Base-by-base conservation (phyloP, 352 stramenopile genomes). In the Aphanomyces astaci region DNA sequence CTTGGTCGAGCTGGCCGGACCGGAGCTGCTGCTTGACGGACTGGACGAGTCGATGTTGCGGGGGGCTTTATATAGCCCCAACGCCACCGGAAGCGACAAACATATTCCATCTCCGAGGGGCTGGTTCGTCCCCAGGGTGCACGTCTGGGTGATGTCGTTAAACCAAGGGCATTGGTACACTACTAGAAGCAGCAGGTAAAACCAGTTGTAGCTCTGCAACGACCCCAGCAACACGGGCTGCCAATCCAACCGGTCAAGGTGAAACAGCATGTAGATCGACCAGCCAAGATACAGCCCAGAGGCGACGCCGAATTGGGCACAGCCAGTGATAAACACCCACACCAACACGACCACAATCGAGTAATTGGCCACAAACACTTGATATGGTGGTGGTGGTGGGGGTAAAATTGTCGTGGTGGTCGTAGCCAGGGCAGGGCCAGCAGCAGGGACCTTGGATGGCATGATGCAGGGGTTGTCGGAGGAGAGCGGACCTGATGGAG, bases 201-300 rank as follows among this genome's bases (percentile, higher is more conserved):
- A 74, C 87, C 87, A 95, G 54, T 92, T 94, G 78, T 79, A 92
- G 52, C 86, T 89, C 10, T 84, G 79, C 15, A 95, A 69, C 32
- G 84, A 79, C 25, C 87, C 79, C 43, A 95, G 86, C 33, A 72
- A 66, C 49, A 74, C 86, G 2, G 71, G 72, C 17, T 83, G 81
- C 25, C 79, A 53, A 3, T 86, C 81, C 11, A 81, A 69, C 60
- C 90, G 80, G 55, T 95, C 85, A 22, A 94, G 72, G 30, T 81
- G 77, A 71, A 89, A 94, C 2, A 95, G 65, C 81, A 95, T 91
- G 46, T 82, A 74, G 4, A 93, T 70, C 0, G 85, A 77, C 15
- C 72, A 73, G 19, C 84, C 71, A n/a, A 93, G 78, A 46, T 95
- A 95, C 13, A 83, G 76, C 15, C 89, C 78, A 0, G 87, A 95